Conservation (phyloP, 2,329 filamentous ascomycete species). For the Cryoendolithus antarcticus region DNA sequence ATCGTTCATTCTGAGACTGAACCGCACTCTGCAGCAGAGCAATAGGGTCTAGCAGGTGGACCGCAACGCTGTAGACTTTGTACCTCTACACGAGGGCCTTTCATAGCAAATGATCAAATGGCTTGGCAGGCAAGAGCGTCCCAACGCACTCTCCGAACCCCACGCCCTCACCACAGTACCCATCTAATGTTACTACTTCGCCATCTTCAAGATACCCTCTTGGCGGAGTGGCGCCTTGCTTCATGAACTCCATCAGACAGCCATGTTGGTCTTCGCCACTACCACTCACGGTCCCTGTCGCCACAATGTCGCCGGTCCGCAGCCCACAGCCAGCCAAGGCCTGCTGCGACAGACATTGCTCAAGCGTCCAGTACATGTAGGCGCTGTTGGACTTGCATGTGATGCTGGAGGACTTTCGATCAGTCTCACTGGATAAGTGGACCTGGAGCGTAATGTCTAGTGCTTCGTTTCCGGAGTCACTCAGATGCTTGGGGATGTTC, state of each 20-base stretch:
- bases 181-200: slow-evolving; percentile 27
- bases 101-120: not conserved
- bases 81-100: too few species aligned
- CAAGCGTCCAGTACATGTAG: slow-evolving; percentile 32
- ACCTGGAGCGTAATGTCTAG: slow-evolving; percentile 16
- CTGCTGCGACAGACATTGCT: slow-evolving; percentile 31
- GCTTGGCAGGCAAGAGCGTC: slow-evolving; percentile 19
- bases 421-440: not conserved
- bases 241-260: slow-evolving; percentile 31
- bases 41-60: too few species aligned
- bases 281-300: slow-evolving; percentile 30
- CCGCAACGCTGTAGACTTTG: too few species aligned
- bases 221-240: slow-evolving; percentile 22
- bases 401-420: slow-evolving; percentile 1
- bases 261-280: slow-evolving; percentile 25
- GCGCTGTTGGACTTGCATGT: slow-evolving; percentile 19
- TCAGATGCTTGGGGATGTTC: slow-evolving; percentile 12
- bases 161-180: slow-evolving; percentile 24
- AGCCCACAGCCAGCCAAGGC: slow-evolving; percentile 28
- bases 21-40: too few species aligned
- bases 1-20: too few species aligned
- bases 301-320: slow-evolving; percentile 30
- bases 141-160: slow-evolving; percentile 31
- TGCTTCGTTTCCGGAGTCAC: slow-evolving; percentile 10
- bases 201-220: slow-evolving; percentile 29